Evolutionary conservation across 2,329 filamentous ascomycete genomes (phyloP), one percentile per base, ranked within the genome.

Genomic region (Fonsecaea pedrosoi): DNA sequence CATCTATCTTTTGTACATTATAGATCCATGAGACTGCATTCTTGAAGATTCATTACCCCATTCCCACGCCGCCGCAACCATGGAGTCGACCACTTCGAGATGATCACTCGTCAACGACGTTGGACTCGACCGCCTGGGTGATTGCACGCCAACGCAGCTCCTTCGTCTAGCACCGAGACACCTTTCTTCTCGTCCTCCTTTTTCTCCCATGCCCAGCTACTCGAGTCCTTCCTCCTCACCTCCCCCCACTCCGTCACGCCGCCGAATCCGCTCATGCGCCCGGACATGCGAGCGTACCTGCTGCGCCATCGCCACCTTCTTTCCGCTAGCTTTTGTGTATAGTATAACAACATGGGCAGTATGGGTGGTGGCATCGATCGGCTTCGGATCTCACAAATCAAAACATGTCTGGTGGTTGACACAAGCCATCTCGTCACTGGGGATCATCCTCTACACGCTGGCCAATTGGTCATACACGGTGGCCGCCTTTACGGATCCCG

Each of bases 401-500:
- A 65, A 62, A 62, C 64, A 69, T 60, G 65, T 66, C 59, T 71
- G 65, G 61, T 71, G 67, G 70, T 21, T 58, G 10, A 63, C 68
- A 50, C 66, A 70, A 65, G 61, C 25, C 58, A 82, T 81, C 2
- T 91, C 91, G 9, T 75, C 85, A 48, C 76, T 92, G 61, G 92
- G 90, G 55, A 77, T 94, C 69, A 66, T 86, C 38, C 85, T 98
- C 68, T 98, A 94, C 75, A 72, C 87, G 62, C 83, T 97, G 74
- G 87, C 96, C 69, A 94, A 95, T 78, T 91, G 90, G 85, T 94
- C 87, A 74, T 99, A 99, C 81, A 95, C 92, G 0, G 89, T 90
- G 54, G 95, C 95, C 74, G 94, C 98, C 70, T 97, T 98, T 81
- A 97, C 92, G 30, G 87, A 90, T 70, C 94, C 95, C 5, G 95